Evolutionary conservation across 177 flowering plant genomes (phyloP).

Genomic region (Vitis hybrid): DNA sequence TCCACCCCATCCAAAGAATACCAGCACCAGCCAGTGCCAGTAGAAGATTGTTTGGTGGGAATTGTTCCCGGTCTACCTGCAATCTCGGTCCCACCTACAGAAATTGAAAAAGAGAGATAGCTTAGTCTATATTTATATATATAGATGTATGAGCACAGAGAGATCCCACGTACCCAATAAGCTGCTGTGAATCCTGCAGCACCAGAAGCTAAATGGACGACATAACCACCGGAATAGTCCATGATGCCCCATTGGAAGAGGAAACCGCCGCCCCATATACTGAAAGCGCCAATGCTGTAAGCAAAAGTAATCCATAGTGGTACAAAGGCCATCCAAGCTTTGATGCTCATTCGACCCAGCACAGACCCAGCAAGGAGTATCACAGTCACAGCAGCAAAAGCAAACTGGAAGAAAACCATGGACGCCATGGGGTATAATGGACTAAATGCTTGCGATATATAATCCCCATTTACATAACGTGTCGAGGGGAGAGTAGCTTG

Average conservation of each 20-base stretch:
- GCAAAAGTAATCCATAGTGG: slow-evolving; percentile 24
- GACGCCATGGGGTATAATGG: slow-evolving; percentile 14
- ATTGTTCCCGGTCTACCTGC: slow-evolving; percentile 65
- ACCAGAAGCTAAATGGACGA: slow-evolving; percentile 30
- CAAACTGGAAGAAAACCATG: slow-evolving; percentile 19
- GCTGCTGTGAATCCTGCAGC: slow-evolving; percentile 36
- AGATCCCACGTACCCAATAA: slow-evolving; percentile 27
- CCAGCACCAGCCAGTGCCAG: slow-evolving; percentile 76
- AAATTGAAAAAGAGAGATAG: no score
- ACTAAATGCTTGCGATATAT: background rate
- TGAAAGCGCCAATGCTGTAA: slow-evolving; percentile 23
- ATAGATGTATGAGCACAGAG: no score
- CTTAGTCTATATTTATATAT: no score
- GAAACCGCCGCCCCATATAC: slow-evolving; percentile 30
- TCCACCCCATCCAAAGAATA: slow-evolving; percentile 88
- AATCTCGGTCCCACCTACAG: slow-evolving; percentile 69
- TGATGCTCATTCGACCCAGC: slow-evolving; percentile 25
- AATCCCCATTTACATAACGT: no score
- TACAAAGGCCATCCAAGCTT: slow-evolving; percentile 28
- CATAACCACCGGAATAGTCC: slow-evolving; percentile 42
- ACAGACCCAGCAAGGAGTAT: slow-evolving; percentile 23
- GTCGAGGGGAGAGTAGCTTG: slow-evolving; percentile 55
- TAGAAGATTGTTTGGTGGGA: slow-evolving; percentile 67
- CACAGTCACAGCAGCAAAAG: slow-evolving; percentile 24
- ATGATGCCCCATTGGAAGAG: slow-evolving; percentile 29